Conservation (phyloP, 805 yeast genomes). For the Isabelozyma rhagii region DNA sequence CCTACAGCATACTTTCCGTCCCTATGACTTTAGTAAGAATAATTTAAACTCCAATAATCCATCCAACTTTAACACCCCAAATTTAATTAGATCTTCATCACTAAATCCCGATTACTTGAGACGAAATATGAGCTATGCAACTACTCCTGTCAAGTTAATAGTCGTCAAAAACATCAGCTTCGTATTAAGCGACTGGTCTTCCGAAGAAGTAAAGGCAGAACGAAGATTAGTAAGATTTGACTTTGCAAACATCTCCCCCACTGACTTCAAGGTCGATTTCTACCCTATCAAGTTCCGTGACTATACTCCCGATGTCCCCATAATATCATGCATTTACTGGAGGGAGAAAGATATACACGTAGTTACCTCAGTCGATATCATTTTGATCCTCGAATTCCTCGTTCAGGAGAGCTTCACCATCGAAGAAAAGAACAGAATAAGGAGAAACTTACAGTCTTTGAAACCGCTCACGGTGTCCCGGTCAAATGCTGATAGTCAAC, state of each 20-base stretch:
- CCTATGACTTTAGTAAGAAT: neutral
- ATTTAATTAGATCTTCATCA: slow-evolving; percentile 19
- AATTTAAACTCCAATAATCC: neutral
- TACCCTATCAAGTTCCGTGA: slow-evolving; percentile 29
- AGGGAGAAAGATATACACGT: slow-evolving; percentile 42
- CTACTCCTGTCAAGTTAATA: slow-evolving; percentile 24
- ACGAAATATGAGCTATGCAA: slow-evolving; percentile 14
- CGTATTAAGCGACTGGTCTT: slow-evolving; percentile 46
- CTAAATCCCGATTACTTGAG: slow-evolving; percentile 18
- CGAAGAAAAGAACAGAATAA: slow-evolving; percentile 67
- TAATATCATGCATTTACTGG: slow-evolving; percentile 62
- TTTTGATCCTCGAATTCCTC: slow-evolving; percentile 53
- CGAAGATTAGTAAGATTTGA: slow-evolving; percentile 50
- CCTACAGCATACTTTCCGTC: neutral
- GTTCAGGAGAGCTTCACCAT: slow-evolving; percentile 55
- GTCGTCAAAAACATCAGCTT: slow-evolving; percentile 27
- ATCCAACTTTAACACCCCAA: neutral
- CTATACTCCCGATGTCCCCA: slow-evolving; percentile 40
- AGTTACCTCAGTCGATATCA: slow-evolving; percentile 66
- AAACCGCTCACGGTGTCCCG: slow-evolving; percentile 60
- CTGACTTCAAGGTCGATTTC: slow-evolving; percentile 32
- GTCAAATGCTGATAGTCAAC: slow-evolving; percentile 26
- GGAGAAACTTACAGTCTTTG: slow-evolving; percentile 63
- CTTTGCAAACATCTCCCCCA: slow-evolving; percentile 31
- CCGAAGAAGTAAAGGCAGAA: slow-evolving; percentile 36